A percentile compares a stretch with the other conserved stretches of the same genome.
Evolutionary conservation across 108 stramenopile genomes (phyloP).

Genomic region (Chaetoceros tenuissimus): DNA sequence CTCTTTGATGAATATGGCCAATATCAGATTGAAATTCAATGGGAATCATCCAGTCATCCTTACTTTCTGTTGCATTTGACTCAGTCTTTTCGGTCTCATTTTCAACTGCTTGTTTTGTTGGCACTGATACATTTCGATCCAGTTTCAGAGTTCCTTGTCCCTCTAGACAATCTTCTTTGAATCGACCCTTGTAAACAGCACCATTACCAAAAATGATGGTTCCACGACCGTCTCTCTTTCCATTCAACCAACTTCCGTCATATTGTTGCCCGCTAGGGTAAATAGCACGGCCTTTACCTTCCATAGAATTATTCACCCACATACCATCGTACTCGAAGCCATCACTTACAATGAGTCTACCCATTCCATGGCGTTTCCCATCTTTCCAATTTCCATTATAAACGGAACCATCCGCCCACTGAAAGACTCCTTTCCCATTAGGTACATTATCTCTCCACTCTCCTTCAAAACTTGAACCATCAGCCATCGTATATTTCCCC

Average conservation of each 20-base stretch:
- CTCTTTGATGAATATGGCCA: constrained; percentile 70
- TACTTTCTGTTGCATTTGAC: constrained; percentile 16
- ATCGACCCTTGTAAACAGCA: constrained; percentile 82
- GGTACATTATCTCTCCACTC: constrained; percentile 76
- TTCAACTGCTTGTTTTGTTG: constrained; percentile 10
- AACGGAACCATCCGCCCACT: constrained; percentile 59
- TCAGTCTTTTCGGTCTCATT: constrained; percentile 8
- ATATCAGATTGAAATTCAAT: constrained; percentile 82
- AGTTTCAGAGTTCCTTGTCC: constrained; percentile 90
- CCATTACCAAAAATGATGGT: constrained; percentile 79
- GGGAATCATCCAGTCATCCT: constrained; percentile 82
- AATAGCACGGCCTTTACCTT: constrained; percentile 70
- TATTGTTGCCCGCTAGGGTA: constrained; percentile 86
- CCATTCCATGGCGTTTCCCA: constrained; percentile 70
- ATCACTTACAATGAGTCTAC: constrained; percentile 57
- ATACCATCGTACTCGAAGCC: constrained; percentile 85
- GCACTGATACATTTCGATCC: constrained; percentile 50
- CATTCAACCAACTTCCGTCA: constrained; percentile 68
- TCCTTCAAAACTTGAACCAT: constrained; percentile 68
- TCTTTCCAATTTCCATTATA: constrained; percentile 84
- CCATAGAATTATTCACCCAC: constrained; percentile 85
- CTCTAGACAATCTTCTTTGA: constrained; percentile 84
- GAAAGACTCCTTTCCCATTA: constrained; percentile 67
- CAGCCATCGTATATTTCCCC: constrained; percentile 64
- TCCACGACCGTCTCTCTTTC: constrained; percentile 81